phyloP scores from a whole-genome alignment of 768 basidiomycete species.

The Mycena galopus region DNA sequence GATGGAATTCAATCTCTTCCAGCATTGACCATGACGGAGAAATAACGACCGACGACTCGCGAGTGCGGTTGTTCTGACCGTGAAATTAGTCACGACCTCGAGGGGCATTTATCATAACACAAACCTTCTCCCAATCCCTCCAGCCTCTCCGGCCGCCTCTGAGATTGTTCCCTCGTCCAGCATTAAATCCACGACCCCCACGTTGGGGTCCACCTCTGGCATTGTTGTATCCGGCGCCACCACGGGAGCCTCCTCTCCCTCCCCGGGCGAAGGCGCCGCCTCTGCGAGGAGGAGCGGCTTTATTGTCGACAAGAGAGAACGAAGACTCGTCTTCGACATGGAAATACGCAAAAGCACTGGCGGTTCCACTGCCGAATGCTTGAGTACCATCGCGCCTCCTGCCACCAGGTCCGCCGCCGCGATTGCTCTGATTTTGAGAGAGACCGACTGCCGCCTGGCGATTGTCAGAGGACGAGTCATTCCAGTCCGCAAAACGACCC shows the following conservation, averaged over 20 bases:
- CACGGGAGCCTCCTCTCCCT: slow-evolving; percentile 66
- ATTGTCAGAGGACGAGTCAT: slow-evolving; percentile 77
- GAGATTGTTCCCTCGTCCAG: slow-evolving; percentile 56
- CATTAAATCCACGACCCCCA: slow-evolving; percentile 59
- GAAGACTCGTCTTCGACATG: slow-evolving; percentile 98
- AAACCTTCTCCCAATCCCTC: slow-evolving; percentile 96
- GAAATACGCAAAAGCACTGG: slow-evolving; percentile 95
- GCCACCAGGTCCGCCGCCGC: slow-evolving; percentile 63
- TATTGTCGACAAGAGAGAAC: slow-evolving; percentile 96
- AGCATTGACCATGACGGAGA: slow-evolving; percentile 94
- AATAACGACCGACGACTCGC: slow-evolving; percentile 95
- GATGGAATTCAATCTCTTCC: slow-evolving; percentile 97
- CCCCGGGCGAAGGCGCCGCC: slow-evolving; percentile 75
- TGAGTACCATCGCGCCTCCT: slow-evolving; percentile 83
- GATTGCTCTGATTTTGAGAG: slow-evolving; percentile 60
- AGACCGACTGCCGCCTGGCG: slow-evolving; percentile 65
- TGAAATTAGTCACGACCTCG: slow-evolving; percentile 11
- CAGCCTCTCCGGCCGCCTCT: slow-evolving; percentile 81
- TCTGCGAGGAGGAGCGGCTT: slow-evolving; percentile 75
- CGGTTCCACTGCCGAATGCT: slow-evolving; percentile 91
- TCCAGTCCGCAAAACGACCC: slow-evolving; percentile 98
- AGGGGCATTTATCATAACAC: slow-evolving; percentile 25
- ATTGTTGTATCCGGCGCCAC: slow-evolving; percentile 52
- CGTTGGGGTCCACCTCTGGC: slow-evolving; percentile 61
- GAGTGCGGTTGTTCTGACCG: slow-evolving; percentile 78